Evolutionary conservation across 139 green algal species (phyloP), one percentile per base, ranked within the genome.

Genomic region (Edaphochlamys debaryana): DNA sequence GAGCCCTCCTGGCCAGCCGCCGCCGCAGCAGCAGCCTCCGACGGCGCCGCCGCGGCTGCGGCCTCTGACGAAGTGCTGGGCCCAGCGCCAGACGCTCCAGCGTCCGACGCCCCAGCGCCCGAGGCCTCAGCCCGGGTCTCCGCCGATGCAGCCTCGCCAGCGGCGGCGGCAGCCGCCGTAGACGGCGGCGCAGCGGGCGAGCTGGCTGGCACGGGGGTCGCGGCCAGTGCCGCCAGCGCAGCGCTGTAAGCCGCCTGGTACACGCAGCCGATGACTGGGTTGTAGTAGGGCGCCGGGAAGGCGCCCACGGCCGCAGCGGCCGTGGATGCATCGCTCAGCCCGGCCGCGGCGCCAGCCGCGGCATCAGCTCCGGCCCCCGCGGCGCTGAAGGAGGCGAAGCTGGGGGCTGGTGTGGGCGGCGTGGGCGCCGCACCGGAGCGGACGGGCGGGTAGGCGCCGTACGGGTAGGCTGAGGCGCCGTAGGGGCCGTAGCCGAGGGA

Each of bases 241-340:
- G 90, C 89, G 40, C 75, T 62, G 79, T 90, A 93, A 5, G 90
- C 90, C 37, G 90, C 90, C 60, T 90, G 86, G 79, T 92, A 94
- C 11, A 85, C 87, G 20, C 54, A 67, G 4, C 85, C 79, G 38
- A 92, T 84, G 0, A 91, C 67, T 3, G 82, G 84, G 38, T 90
- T 90, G 62, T 85, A 86, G 62, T 85, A 83, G 23, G 76, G 30
- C n/a, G 25, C 22, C 56, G 56, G 56, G 7, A 63, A 63, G 56
- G 56, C 56, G 23, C 25, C 56, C 23, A 6, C 56, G 19, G 19
- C 56, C 23, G 56, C 56, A 6, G 56, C 56, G 23, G 25, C 56
- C 25, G 19, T 29, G 19, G 20, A 58, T 19, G 20, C 50, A 19
- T 19, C 50, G 50, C 25, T 58, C 50, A 58, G 50, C 5, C 23